Evolutionary conservation across 2,329 filamentous ascomycete species (phyloP).

Genomic region (Cladorrhinum sp.): DNA sequence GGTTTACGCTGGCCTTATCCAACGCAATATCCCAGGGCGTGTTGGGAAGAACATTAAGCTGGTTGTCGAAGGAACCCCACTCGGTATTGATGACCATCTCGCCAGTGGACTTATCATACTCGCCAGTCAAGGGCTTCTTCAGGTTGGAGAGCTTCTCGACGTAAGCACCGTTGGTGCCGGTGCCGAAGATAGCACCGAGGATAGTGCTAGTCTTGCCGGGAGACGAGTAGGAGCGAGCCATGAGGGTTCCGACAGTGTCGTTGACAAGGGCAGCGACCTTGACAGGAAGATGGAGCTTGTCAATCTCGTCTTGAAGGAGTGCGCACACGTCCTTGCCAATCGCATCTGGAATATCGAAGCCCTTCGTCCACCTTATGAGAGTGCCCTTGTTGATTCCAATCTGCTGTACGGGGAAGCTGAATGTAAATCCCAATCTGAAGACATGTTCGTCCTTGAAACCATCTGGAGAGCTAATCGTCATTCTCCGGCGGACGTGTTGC

Average conservation of each 20-base stretch:
- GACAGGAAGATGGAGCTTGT: constrained; percentile 80
- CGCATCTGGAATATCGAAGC: constrained; percentile 94
- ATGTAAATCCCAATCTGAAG: constrained; percentile 96
- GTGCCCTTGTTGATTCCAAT: constrained; percentile 92
- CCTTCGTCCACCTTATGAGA: constrained; percentile 97
- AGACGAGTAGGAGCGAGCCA: constrained; percentile 94
- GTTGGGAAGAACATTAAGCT: constrained; percentile 79
- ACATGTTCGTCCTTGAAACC: constrained; percentile 69
- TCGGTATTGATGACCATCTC: constrained; percentile 98
- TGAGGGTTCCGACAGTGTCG: constrained; percentile 94
- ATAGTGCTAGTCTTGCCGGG: constrained; percentile 82
- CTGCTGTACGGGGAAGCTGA: constrained; percentile 95
- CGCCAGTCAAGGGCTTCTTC: constrained; percentile 68
- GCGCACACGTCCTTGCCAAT: constrained; percentile 92
- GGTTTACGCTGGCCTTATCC: constrained; percentile 80
- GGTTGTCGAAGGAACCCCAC: constrained; percentile 98
- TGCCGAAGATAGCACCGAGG: constrained; percentile 96
- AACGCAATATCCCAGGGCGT: constrained; percentile 79
- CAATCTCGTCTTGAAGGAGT: constrained; percentile 84
- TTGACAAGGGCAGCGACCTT: constrained; percentile 96
- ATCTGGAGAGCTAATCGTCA: constrained; percentile 55
- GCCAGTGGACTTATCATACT: constrained; percentile 76
- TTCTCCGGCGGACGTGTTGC: constrained; percentile 62
- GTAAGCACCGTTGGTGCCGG: constrained; percentile 95
- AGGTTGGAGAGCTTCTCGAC: constrained; percentile 87